Evolutionary conservation across 352 stramenopile genomes (phyloP).

Genomic region (Blastocystis sp.): DNA sequence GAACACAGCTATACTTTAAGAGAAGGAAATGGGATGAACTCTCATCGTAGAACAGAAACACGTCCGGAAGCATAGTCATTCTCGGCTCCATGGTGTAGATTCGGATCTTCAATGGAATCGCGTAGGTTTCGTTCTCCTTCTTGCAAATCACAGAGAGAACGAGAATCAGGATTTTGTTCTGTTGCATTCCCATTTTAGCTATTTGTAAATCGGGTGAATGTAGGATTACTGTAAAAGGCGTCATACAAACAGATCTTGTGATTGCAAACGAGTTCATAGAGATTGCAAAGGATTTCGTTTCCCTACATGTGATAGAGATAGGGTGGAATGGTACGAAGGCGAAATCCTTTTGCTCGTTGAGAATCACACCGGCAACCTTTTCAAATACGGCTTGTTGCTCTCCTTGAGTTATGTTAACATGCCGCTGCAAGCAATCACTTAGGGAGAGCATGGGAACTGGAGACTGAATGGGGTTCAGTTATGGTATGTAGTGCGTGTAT

Average conservation of each 20-base stretch:
- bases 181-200: neutral
- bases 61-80: neutral
- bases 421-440: neutral
- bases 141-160: conserved; percentile 38
- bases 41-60: conserved; percentile 29
- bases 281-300: neutral
- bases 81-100: neutral
- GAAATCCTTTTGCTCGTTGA: neutral
- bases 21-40: neutral
- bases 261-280: neutral
- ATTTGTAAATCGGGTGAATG: neutral
- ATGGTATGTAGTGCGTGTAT: neutral
- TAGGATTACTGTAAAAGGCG: neutral
- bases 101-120: conserved; percentile 25
- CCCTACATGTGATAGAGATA: neutral
- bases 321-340: neutral
- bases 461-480: neutral
- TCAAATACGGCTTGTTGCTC: neutral
- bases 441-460: neutral
- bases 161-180: neutral
- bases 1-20: neutral
- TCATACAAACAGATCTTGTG: conserved; percentile 21
- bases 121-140: conserved; percentile 7
- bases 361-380: neutral
- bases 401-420: neutral